Evolutionary conservation across 495 filamentous ascomycete species (phyloP), one percentile per base, ranked within the genome.

Genomic region (Penicillium antarcticum): DNA sequence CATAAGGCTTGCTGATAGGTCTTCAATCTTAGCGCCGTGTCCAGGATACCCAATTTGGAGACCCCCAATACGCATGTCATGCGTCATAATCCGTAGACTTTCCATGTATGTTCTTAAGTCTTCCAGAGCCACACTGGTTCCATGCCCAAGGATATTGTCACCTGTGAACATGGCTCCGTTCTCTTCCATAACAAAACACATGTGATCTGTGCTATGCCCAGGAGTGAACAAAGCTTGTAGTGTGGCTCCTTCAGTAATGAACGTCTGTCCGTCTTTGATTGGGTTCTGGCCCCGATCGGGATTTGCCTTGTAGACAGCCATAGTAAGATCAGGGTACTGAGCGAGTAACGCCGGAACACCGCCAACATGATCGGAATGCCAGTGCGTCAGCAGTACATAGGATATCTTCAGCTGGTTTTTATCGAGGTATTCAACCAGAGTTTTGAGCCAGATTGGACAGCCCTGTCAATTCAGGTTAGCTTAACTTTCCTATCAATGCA

Each of bases 151-250:
- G 6, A 77, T 47, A 52, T 75, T 95, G 62, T 96, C 91, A 9
- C 88, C 91, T 0, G 89, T 94, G 70, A 95, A 94, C 72, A 95
- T 73, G 18, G 87, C 89, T 48, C 87, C 76, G 51, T 89, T 85
- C 44, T 85, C 77, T 17, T 70, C 59, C 2, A 78, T 56, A 3
- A 75, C 56, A 55, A 77, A 78, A 33, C 73, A 76, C 69, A 76
- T 77, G 42, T 78, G 75, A 47, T 78, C 75, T 6, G 55, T 18
- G 5, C 73, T 62, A 43, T 78, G 75, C 4, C 74, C 75, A 10
- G 72, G 74, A 0, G 62, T 55, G 51, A 69, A 62, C 1, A 78
- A 40, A 1, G 74, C 69, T 9, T 67, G 61, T 12, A 78, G 45
- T 0, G 69, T 73, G 19, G 74, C 72, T 2, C 74, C 72, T 33